Base-by-base conservation (phyloP, 768 basidiomycete species). In the Panellus pusillus region DNA sequence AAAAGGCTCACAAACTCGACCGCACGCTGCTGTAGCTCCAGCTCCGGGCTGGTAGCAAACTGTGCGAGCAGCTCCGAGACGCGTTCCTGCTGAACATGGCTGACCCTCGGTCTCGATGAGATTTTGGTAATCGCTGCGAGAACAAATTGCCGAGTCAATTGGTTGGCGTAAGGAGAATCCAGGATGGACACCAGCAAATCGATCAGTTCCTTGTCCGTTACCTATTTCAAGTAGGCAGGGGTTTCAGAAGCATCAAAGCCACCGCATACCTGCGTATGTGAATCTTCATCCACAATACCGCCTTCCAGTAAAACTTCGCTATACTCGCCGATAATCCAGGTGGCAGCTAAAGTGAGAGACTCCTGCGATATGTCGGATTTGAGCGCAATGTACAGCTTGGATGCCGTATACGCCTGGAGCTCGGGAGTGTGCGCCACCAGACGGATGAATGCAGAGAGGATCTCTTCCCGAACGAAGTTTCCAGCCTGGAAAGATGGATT, bases 271-370 rank as follows among this genome's bases (percentile, higher is more conserved):
- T 76, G 76, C 67, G 81, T 82, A 6, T 83, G 78, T 39, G 88
- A 80, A 9, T 96, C 89, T 24, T 82, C 80, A 39, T 81, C 84
- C 12, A 91, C 82, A 14, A 92, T 75, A 4, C 93, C 93, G n/a
- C 84, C 84, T 61, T 95, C 89, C 1, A 99, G 69, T 14, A 99
- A 70, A 40, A 92, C 73, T 63, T 98, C 97, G 46, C 92, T 91
- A 65, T 96, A 98, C 71, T 99, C 97, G 40, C 97, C 97, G 49
- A 98, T 84, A 37, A 98, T 77, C 97, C 97, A 99, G 4, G 95
- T 89, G 1, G 93, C 88, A 4, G 91, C 88, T 13, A 99, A 75
- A 0, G 97, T 97, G 29, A 99, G 75, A 7, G 93, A 93, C 63
- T 99, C 97, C 66, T 98, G 97, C 3, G 97, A 98, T 24, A 98